Conservation (phyloP, 257 asterid species). For the Nicotiana obtusifolia region DNA sequence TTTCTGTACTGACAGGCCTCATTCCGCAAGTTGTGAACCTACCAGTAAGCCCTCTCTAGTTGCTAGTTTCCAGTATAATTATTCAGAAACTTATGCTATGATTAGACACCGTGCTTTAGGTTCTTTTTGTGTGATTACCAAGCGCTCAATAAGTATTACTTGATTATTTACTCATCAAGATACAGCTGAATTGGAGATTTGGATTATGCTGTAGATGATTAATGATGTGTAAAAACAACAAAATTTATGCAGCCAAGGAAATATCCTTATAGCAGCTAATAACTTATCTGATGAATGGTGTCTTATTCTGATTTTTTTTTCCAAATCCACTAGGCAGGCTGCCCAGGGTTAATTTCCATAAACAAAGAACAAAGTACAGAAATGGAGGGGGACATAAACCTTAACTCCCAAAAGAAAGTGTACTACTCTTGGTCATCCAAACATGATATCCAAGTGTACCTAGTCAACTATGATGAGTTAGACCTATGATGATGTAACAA, state of each 20-base stretch:
- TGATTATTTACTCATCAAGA: background rate
- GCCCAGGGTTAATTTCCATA: too few species aligned
- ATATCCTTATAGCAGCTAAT: background rate
- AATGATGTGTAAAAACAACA: background rate
- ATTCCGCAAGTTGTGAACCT: conserved; percentile 35
- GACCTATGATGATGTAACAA: too few species aligned
- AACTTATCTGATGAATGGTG: background rate
- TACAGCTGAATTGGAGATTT: too few species aligned
- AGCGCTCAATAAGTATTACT: background rate
- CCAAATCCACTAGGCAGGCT: too few species aligned
- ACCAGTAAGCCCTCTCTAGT: conserved; percentile 26
- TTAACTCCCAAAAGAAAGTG: too few species aligned
- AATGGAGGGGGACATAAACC: too few species aligned
- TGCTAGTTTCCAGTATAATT: background rate
- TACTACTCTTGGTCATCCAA: too few species aligned
- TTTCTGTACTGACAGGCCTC: conserved; percentile 56
- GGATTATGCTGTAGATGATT: background rate
- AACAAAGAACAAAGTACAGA: too few species aligned
- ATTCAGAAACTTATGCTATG: background rate
- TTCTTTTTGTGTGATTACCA: background rate
- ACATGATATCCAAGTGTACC: too few species aligned
- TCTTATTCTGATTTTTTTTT: background rate
- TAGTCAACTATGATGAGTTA: too few species aligned
- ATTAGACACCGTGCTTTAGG: background rate
- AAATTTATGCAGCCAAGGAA: background rate